These are phyloP conservation scores for Melanopsichium pennsylvanicum DNA, from an alignment of 1,284 basidiomycete species.

Conservation along the genomic window DNA sequence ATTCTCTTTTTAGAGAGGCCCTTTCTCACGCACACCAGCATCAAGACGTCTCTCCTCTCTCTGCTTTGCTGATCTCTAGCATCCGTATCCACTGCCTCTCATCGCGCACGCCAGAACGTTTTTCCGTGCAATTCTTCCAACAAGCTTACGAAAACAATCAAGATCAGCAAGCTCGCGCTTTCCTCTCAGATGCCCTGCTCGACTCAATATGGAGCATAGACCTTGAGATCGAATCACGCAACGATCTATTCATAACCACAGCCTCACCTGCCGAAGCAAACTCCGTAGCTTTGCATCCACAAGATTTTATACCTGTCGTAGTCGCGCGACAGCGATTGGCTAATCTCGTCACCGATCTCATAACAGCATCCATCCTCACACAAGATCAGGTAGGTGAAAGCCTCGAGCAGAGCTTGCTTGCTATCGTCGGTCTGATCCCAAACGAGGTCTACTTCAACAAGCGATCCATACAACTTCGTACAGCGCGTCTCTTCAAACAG, in stretches of 20 bases:
- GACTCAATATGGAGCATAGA: constrained; percentile 60
- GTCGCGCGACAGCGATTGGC: constrained; percentile 32
- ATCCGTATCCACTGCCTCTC: constrained; percentile 14
- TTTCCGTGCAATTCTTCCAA: background rate
- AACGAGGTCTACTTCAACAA: constrained; percentile 52
- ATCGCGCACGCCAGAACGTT: constrained; percentile 4
- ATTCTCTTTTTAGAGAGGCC: constrained; percentile 8
- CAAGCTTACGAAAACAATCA: background rate
- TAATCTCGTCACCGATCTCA: constrained; percentile 20
- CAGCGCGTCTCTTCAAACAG: constrained; percentile 78
- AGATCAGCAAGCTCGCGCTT: background rate
- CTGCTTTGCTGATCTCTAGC: constrained; percentile 2
- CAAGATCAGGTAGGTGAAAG: constrained; percentile 24
- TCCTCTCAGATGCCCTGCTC: constrained; percentile 35
- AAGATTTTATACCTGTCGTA: constrained; percentile 15
- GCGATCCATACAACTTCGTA: constrained; percentile 59
- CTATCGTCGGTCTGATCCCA: constrained; percentile 38
- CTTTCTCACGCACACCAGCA: background rate
- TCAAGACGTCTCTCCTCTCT: constrained; percentile 2
- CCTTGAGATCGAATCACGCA: constrained; percentile 54
- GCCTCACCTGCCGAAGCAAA: background rate
- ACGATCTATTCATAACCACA: constrained; percentile 33
- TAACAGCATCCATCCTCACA: constrained; percentile 13
- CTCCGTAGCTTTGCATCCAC: constrained; percentile 4
- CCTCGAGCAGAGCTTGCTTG: constrained; percentile 51